Evolutionary conservation across 2,329 filamentous ascomycete species (phyloP).

Genomic region (Fusarium brachygibbosum): DNA sequence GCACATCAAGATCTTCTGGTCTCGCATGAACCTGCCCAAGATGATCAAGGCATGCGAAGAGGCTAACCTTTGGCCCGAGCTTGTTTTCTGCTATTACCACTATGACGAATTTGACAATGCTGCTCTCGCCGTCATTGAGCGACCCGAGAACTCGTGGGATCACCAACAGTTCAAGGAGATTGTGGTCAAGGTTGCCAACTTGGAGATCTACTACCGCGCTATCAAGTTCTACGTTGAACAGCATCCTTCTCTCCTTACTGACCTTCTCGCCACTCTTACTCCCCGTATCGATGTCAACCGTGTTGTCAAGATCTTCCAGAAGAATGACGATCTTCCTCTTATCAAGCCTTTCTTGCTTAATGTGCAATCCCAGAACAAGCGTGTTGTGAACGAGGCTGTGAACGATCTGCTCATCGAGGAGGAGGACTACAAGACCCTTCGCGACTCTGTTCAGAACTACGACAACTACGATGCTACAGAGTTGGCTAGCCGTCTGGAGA

Average conservation of each 20-base stretch:
- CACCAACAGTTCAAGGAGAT: slow-evolving; percentile 99
- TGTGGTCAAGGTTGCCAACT: slow-evolving; percentile 94
- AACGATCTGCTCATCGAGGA: slow-evolving; percentile 98
- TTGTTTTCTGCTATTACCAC: slow-evolving; percentile 98
- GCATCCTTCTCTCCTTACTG: slow-evolving; percentile 95
- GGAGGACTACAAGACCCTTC: slow-evolving; percentile 98
- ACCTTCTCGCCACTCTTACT: slow-evolving; percentile 92
- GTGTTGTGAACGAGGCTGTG: slow-evolving; percentile 96
- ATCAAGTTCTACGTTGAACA: slow-evolving; percentile 98
- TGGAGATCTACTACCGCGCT: slow-evolving; percentile 98
- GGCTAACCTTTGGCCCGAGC: slow-evolving; percentile 95
- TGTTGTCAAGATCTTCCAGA: slow-evolving; percentile 99
- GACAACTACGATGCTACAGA: slow-evolving; percentile 99
- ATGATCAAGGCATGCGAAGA: slow-evolving; percentile 94
- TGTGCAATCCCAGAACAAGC: slow-evolving; percentile 97
- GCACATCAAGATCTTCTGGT: slow-evolving; percentile 99
- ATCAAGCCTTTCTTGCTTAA: slow-evolving; percentile 99
- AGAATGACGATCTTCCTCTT: slow-evolving; percentile 96
- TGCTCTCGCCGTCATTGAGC: slow-evolving; percentile 96
- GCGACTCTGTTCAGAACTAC: slow-evolving; percentile 97
- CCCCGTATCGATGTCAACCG: slow-evolving; percentile 96
- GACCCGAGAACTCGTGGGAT: slow-evolving; percentile 97
- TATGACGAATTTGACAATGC: slow-evolving; percentile 99
- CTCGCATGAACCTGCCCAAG: slow-evolving; percentile 96
- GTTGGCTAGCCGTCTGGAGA: slow-evolving; percentile 91